phyloP scores from a whole-genome alignment of 2,329 filamentous ascomycete species.

The Talaromyces sp. region DNA sequence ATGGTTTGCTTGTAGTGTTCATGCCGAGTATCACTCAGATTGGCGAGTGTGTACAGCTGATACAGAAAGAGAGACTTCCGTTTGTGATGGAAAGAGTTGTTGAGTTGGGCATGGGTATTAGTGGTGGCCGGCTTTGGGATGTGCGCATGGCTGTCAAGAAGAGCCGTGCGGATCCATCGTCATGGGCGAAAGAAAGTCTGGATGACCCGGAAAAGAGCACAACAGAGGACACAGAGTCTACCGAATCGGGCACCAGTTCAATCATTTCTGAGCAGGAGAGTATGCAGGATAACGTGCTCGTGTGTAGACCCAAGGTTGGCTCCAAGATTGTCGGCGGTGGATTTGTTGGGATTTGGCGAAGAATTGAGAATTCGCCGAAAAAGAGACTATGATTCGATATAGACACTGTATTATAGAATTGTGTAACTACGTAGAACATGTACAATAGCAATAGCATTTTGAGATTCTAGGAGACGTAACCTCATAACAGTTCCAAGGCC shows the following conservation, averaged over 20 bases:
- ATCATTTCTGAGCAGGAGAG: conserved; percentile 16
- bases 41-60: conserved; percentile 56
- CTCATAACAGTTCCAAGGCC: too few relatives aligned
- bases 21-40: conserved; percentile 77
- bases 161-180: conserved; percentile 33
- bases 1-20: conserved; percentile 67
- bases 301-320: conserved; percentile 54
- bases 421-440: neutral
- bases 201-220: conserved; percentile 18
- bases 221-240: neutral
- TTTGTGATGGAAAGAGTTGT: conserved; percentile 47
- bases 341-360: conserved; percentile 50
- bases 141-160: conserved; percentile 41
- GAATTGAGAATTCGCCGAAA: conserved; percentile 32
- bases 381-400: neutral
- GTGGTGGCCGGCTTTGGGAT: conserved; percentile 47
- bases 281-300: conserved; percentile 37
- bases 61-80: conserved; percentile 54
- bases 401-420: neutral
- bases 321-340: conserved; percentile 47
- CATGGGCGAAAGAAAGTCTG: conserved; percentile 24
- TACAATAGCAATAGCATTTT: neutral
- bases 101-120: conserved; percentile 46
- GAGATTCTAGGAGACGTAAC: neutral
- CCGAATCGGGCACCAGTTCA: neutral